phyloP scores from a whole-genome alignment of 108 stramenopile genomes.

The Cyclotella baltica region DNA sequence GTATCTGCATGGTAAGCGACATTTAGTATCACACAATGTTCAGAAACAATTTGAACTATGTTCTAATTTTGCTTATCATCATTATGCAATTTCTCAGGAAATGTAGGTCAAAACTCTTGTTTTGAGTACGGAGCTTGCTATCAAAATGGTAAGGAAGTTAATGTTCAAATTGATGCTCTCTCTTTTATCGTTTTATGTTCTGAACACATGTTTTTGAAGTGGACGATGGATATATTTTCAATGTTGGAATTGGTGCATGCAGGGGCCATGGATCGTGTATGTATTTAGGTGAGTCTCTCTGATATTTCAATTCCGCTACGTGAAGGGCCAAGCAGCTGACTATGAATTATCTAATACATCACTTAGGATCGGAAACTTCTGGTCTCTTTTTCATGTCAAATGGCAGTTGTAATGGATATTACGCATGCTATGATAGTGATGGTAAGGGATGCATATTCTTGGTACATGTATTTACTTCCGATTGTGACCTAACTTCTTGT shows the following conservation, averaged over 20 bases:
- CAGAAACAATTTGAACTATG: background rate
- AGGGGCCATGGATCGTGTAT: background rate
- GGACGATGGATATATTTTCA: background rate
- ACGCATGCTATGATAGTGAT: background rate
- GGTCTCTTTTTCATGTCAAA: background rate
- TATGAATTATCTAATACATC: background rate
- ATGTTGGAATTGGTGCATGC: background rate
- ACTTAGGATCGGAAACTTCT: too few relatives aligned
- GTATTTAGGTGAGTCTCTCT: constrained; percentile 1
- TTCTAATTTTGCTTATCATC: background rate
- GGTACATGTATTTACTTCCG: too few relatives aligned
- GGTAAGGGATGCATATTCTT: too few relatives aligned
- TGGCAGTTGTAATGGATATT: constrained; percentile 1
- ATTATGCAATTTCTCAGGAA: background rate
- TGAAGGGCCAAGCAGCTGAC: background rate
- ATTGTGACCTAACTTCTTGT: too few relatives aligned
- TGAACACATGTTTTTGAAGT: too few relatives aligned
- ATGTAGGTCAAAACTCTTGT: constrained; percentile 7
- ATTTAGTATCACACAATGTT: too few relatives aligned
- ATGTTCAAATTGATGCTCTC: too few relatives aligned
- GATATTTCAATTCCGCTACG: background rate
- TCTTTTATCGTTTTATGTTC: background rate
- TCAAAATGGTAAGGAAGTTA: background rate
- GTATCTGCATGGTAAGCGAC: constrained; percentile 6
- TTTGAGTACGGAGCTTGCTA: constrained; percentile 10